A percentile compares a stretch with the other conserved stretches of the same genome.
Conservation (phyloP, 495 filamentous ascomycete species). For the Penicillium maclennaniae region DNA sequence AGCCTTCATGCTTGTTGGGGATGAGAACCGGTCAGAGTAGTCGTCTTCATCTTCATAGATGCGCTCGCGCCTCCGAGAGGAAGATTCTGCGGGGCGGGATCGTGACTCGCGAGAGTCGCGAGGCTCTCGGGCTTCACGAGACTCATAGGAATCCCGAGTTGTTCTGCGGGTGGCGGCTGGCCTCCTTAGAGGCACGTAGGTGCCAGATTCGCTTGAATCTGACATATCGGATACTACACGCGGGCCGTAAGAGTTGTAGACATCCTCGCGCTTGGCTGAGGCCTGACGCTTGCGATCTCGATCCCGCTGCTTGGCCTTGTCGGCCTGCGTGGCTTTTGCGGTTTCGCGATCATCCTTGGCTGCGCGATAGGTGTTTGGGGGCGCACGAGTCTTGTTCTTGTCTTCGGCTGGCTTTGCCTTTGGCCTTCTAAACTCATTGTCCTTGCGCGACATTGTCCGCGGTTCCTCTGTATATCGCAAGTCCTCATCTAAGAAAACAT, state of each 20-base stretch:
- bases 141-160: constrained; percentile 15
- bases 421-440: constrained; percentile 36
- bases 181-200: constrained; percentile 19
- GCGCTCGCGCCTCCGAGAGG: constrained; percentile 16
- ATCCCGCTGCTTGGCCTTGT: constrained; percentile 44
- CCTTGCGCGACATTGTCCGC: constrained; percentile 38
- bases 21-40: constrained; percentile 18
- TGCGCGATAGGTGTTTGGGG: constrained; percentile 21
- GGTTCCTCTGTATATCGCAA: constrained; percentile 35
- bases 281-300: constrained; percentile 49
- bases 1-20: constrained; percentile 7
- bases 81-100: constrained; percentile 14
- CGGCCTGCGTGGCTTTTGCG: constrained; percentile 29
- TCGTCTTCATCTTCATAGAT: constrained; percentile 28
- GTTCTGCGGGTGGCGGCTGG: constrained; percentile 2
- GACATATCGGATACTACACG: constrained; percentile 28
- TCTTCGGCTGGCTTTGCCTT: constrained; percentile 33
- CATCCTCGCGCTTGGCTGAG: constrained; percentile 42
- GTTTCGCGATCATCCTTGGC: constrained; percentile 33
- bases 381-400: constrained; percentile 35
- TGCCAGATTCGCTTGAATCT: constrained; percentile 26
- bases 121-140: constrained; percentile 10
- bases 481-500: constrained; percentile 38
- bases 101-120: constrained; percentile 13
- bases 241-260: constrained; percentile 18